These are phyloP conservation scores for Microglena sp. DNA, from an alignment of 139 green algal species.

Conservation along the genomic window DNA sequence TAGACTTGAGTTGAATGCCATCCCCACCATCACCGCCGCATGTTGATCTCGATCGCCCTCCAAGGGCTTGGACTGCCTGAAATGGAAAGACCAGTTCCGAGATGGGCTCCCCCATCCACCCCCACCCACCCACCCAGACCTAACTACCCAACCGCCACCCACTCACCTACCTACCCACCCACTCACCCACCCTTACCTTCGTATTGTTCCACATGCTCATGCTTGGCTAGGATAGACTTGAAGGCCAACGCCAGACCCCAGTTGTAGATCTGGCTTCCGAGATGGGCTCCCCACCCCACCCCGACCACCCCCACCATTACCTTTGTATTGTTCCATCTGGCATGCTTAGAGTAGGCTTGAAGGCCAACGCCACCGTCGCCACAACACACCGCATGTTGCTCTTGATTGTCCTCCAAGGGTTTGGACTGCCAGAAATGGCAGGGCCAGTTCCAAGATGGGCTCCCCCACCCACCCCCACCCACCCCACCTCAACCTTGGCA, in stretches of 20 bases:
- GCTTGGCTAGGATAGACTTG: too few species aligned
- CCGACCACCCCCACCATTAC: too few species aligned
- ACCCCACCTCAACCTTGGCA: background rate
- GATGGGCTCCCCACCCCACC: too few species aligned
- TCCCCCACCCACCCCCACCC: background rate
- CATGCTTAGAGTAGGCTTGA: background rate
- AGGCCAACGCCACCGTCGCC: background rate
- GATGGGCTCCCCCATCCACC: background rate
- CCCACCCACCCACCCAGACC: too few species aligned
- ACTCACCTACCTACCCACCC: background rate
- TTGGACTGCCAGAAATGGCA: background rate
- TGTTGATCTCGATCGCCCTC: background rate
- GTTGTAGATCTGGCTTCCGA: slow-evolving; percentile 82
- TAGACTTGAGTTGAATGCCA: background rate
- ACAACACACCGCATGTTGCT: background rate
- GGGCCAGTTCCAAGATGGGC: background rate
- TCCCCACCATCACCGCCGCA: background rate
- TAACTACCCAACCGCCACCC: background rate
- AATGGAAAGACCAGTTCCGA: background rate
- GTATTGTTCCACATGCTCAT: too few species aligned
- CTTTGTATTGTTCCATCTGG: background rate
- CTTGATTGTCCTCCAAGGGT: too few species aligned
- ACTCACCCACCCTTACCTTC: slow-evolving; percentile 60
- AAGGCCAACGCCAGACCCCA: too few species aligned
- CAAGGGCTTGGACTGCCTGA: background rate